A percentile compares a stretch with the other conserved stretches of the same genome.
These are phyloP conservation scores for Ilyonectria robusta DNA, from an alignment of 2,329 filamentous ascomycete species.

Conservation along the genomic window DNA sequence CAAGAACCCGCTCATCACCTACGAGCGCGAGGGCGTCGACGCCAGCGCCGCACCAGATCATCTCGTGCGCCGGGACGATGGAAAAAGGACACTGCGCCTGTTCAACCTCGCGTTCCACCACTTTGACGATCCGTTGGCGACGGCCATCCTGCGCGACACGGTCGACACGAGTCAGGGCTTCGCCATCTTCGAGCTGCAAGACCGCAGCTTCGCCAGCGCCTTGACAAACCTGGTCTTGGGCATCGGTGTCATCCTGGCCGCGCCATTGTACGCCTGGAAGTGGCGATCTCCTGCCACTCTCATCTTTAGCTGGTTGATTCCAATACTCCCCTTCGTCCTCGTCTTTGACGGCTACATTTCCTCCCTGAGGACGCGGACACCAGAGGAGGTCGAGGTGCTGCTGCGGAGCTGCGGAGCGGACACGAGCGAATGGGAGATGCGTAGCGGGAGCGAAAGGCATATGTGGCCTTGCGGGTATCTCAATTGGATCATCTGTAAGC, in stretches of 20 bases:
- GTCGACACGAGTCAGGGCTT: constrained; percentile 76
- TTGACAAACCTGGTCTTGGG: constrained; percentile 68
- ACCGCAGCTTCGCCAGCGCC: constrained; percentile 69
- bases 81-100: constrained; percentile 73
- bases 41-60: constrained; percentile 71
- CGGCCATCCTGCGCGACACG: constrained; percentile 73
- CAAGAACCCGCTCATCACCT: constrained; percentile 70
- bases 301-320: constrained; percentile 76
- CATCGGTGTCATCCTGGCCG: constrained; percentile 64
- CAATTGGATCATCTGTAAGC: constrained; percentile 66
- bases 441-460: constrained; percentile 62
- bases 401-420: constrained; percentile 66
- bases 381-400: constrained; percentile 74
- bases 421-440: constrained; percentile 63
- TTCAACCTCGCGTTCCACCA: constrained; percentile 86
- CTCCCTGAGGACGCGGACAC: constrained; percentile 75
- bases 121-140: constrained; percentile 76
- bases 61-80: constrained; percentile 57
- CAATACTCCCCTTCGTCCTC: constrained; percentile 76
- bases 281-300: constrained; percentile 68
- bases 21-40: constrained; percentile 73
- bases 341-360: constrained; percentile 80
- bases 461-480: constrained; percentile 67
- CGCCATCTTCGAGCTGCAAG: constrained; percentile 82
- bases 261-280: constrained; percentile 68